phyloP scores from a whole-genome alignment of 805 yeast genomes.

The Ogataea polymorpha region DNA sequence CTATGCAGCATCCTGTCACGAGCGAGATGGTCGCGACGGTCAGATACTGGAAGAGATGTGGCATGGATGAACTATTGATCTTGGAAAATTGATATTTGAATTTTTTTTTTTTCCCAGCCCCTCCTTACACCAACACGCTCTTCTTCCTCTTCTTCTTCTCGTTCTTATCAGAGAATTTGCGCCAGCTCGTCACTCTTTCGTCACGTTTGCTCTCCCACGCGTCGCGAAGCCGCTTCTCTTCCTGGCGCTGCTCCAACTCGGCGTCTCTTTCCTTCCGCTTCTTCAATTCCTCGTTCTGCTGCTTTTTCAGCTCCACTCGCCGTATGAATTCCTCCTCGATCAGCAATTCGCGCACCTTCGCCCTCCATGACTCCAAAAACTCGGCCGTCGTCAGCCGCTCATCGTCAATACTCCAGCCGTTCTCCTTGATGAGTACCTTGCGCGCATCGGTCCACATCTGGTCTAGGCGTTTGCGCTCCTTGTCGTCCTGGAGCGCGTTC shows the following conservation, averaged over 20 bases:
- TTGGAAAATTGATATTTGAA: background rate
- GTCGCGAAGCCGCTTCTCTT: slow-evolving; percentile 35
- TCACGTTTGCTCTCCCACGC: slow-evolving; percentile 66
- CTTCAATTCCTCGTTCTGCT: slow-evolving; percentile 40
- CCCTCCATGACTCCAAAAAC: slow-evolving; percentile 41
- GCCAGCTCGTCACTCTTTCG: slow-evolving; percentile 57
- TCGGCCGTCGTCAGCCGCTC: slow-evolving; percentile 33
- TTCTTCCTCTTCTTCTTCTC: slow-evolving; percentile 47
- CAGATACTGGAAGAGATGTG: slow-evolving; percentile 4
- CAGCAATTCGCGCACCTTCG: slow-evolving; percentile 39
- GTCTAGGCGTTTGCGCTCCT: slow-evolving; percentile 40
- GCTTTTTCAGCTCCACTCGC: slow-evolving; percentile 40
- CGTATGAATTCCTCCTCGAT: slow-evolving; percentile 45
- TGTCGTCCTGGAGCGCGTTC: slow-evolving; percentile 36
- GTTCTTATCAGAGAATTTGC: slow-evolving; percentile 43
- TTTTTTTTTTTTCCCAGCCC: background rate
- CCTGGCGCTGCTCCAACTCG: slow-evolving; percentile 29
- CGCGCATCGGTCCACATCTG: slow-evolving; percentile 44
- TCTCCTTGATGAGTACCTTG: slow-evolving; percentile 34
- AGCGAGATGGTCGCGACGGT: slow-evolving; percentile 27
- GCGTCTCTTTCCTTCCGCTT: slow-evolving; percentile 33
- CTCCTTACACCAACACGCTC: slow-evolving; percentile 39
- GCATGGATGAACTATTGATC: slow-evolving; percentile 1
- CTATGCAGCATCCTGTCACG: slow-evolving; percentile 31
- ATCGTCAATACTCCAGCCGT: slow-evolving; percentile 37